A percentile compares a stretch with the other conserved stretches of the same genome.
phyloP scores from a whole-genome alignment of 169 alveolate genomes.

The Eimeria zaria region DNA sequence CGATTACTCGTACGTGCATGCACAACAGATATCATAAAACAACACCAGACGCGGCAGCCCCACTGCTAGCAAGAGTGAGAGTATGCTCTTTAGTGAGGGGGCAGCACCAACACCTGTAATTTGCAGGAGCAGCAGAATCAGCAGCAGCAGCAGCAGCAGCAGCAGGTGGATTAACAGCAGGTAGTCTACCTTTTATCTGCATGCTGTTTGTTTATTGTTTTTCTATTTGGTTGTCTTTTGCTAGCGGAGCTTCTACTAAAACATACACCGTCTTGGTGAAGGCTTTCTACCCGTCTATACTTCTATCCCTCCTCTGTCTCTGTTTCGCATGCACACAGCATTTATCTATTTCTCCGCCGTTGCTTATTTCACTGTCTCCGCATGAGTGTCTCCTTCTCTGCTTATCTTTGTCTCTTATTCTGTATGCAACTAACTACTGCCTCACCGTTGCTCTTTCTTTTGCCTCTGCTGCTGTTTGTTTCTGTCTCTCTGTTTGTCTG shows the following conservation, averaged over 20 bases:
- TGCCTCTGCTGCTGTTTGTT: neutral
- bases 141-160: slow-evolving; percentile 10
- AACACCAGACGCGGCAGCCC: neutral
- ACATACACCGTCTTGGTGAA: neutral
- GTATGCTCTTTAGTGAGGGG: neutral
- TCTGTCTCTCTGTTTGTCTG: neutral
- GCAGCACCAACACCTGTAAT: neutral
- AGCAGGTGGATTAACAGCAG: neutral
- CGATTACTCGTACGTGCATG: slow-evolving; percentile 49
- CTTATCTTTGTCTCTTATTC: neutral
- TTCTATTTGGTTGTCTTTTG: neutral
- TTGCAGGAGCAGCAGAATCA: neutral
- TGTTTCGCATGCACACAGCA: neutral
- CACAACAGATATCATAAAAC: neutral
- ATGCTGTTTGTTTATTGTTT: neutral
- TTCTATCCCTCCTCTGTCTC: neutral
- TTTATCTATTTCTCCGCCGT: neutral
- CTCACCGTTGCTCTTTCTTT: neutral
- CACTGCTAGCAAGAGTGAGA: neutral
- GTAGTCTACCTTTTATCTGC: neutral
- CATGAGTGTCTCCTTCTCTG: neutral
- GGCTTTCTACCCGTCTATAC: neutral
- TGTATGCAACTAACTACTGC: neutral
- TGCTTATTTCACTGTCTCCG: neutral
- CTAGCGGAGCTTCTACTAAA: neutral